These are phyloP conservation scores for Podaxis pistillaris DNA, from an alignment of 768 basidiomycete genomes.

Conservation along the genomic window DNA sequence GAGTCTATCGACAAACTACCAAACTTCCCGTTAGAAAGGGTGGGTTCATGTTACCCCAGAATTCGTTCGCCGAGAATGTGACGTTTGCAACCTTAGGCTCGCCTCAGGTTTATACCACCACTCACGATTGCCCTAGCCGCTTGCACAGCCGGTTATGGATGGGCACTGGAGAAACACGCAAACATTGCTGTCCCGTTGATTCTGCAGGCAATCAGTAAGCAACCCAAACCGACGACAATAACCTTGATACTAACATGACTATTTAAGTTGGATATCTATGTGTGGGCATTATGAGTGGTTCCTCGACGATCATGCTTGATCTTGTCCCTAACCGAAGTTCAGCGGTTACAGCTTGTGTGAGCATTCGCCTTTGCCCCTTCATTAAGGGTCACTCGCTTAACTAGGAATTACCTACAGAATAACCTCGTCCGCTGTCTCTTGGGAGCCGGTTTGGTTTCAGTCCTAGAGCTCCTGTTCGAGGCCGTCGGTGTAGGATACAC, in stretches of 20 bases:
- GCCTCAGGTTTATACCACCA: conserved; percentile 19
- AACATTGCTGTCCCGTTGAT: conserved; percentile 54
- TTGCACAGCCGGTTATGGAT: conserved; percentile 57
- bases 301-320: conserved; percentile 66
- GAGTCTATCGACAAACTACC: conserved; percentile 23
- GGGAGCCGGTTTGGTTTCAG: conserved; percentile 59
- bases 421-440: conserved; percentile 67
- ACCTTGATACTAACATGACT: background rate
- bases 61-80: background rate
- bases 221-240: background rate
- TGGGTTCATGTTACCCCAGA: conserved; percentile 16
- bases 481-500: conserved; percentile 69
- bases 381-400: background rate
- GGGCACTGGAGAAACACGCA: conserved; percentile 50
- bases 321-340: conserved; percentile 61
- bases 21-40: conserved; percentile 57
- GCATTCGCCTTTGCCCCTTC: conserved; percentile 20
- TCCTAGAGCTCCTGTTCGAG: conserved; percentile 60
- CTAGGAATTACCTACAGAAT: conserved; percentile 41
- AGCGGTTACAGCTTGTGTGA: conserved; percentile 69
- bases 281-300: conserved; percentile 50
- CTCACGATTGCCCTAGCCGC: conserved; percentile 31
- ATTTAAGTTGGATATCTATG: conserved; percentile 47
- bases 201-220: conserved; percentile 39
- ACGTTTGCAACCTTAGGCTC: conserved; percentile 17